Evolutionary conservation across 495 filamentous ascomycete species (phyloP), one percentile per base, ranked within the genome.

Genomic region (Penicillium maclennaniae): DNA sequence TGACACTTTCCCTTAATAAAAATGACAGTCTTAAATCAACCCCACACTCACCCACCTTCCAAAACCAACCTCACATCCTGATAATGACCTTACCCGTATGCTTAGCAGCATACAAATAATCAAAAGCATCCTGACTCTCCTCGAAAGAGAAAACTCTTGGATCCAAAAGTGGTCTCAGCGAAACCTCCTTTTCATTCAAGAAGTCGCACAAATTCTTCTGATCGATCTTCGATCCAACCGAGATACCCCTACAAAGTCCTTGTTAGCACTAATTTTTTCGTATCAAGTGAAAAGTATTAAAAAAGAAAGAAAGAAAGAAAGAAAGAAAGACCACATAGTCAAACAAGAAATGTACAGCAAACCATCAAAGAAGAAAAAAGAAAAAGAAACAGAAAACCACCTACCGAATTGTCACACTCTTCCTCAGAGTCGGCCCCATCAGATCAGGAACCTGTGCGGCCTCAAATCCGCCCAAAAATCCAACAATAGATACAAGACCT

Each of bases 181-280:
- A 15, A 36, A 47, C 14, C 27, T 36, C 36, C 10, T 36, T 25
- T 0, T 47, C 44, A 15, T 2, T 21, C 44, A 47, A 47, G 21
- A 34, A 47, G 7, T 36, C 20, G 23, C 44, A 47, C 44, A 47
- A 28, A n/a, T 47, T 47, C 17, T 34, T 16, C 27, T 47, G 44
- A 19, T 47, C 44, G 9, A 36, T 14, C 20, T 36, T 47, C 6
- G 27, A 47, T 19, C 44, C 44, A 27, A 47, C 44, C 6, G 34
- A 36, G 15, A 47, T 47, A 12, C 27, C 44, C 26, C 44, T 47
- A 31, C 6, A 27, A 4, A 45, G 43, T n/a, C 23, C 5, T 5
- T 2, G 15, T 34, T 34, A 34, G 10, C 14, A 34, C 31, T 12
- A 31, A 31, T 1, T n/a, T n/a, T n/a, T n/a, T n/a, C 7, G 27